Percentiles rank a stretch among this genome's conserved stretches.
These are phyloP conservation scores for Erysimum cheiranthoides DNA, from an alignment of 345 rosid genomes.

Conservation along the genomic window DNA sequence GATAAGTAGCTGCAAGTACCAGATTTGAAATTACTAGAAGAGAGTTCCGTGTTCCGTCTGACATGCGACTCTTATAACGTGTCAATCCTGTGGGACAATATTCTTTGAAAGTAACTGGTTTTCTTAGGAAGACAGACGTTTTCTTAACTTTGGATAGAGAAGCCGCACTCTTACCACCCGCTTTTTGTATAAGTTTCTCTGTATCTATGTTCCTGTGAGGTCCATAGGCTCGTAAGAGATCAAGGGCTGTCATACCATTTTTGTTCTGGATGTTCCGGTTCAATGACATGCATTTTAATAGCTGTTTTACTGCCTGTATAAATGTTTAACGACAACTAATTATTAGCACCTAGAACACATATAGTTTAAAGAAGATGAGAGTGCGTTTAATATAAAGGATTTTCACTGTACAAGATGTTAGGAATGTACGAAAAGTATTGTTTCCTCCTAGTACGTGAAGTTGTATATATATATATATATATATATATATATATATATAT, in stretches of 20 bases:
- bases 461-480: too few relatives aligned
- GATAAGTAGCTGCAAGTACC: constrained; percentile 37
- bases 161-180: background rate
- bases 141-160: background rate
- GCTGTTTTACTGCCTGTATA: constrained; percentile 33
- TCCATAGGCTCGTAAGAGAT: constrained; percentile 11
- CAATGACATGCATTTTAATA: constrained; percentile 27
- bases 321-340: background rate
- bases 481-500: too few relatives aligned
- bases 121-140: background rate
- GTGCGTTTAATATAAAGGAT: too few relatives aligned
- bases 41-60: constrained; percentile 31
- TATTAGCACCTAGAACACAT: background rate
- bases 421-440: background rate
- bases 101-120: background rate
- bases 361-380: background rate
- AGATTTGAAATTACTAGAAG: constrained; percentile 45
- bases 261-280: constrained; percentile 33
- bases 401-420: too few relatives aligned
- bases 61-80: background rate
- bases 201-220: background rate
- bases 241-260: constrained; percentile 18
- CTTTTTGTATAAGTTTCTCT: background rate
- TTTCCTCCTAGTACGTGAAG: too few relatives aligned
- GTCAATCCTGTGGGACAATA: background rate